Evolutionary conservation across 345 rosid genomes (phyloP).

Genomic region (Syzygium aqueum): DNA sequence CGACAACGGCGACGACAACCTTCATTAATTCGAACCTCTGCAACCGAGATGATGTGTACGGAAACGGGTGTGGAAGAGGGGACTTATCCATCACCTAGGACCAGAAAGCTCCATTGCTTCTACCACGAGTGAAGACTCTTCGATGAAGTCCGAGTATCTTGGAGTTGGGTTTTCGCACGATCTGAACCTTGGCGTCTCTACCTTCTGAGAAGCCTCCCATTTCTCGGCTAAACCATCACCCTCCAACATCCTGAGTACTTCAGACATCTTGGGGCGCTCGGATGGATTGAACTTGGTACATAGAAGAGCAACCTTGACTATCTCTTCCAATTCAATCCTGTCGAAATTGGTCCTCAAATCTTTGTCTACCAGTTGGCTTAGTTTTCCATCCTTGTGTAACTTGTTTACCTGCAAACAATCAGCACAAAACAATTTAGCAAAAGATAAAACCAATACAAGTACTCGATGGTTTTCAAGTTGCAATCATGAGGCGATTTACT

Average conservation of each 20-base stretch:
- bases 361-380: conserved; percentile 65
- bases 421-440: not conserved
- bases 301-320: conserved; percentile 29
- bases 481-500: not conserved
- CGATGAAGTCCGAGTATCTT: conserved; percentile 70
- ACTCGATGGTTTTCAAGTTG: not conserved
- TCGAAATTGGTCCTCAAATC: conserved; percentile 56
- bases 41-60: not conserved
- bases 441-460: not conserved
- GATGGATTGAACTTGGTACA: conserved; percentile 33
- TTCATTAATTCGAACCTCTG: not conserved
- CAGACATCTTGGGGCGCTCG: conserved; percentile 43
- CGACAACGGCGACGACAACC: not conserved
- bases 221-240: conserved; percentile 39
- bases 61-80: not conserved
- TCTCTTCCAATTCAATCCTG: conserved; percentile 50
- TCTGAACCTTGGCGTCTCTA: conserved; percentile 44
- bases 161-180: conserved; percentile 27
- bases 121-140: conserved; percentile 80
- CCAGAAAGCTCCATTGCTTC: conserved; percentile 99
- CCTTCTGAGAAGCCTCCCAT: conserved; percentile 41
- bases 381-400: conserved; percentile 76
- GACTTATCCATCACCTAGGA: conserved; percentile 42
- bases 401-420: conserved; percentile 63
- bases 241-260: conserved; percentile 40